Base-by-base conservation (phyloP, 2,329 filamentous ascomycete genomes). In the Epichloe gansuensis region DNA sequence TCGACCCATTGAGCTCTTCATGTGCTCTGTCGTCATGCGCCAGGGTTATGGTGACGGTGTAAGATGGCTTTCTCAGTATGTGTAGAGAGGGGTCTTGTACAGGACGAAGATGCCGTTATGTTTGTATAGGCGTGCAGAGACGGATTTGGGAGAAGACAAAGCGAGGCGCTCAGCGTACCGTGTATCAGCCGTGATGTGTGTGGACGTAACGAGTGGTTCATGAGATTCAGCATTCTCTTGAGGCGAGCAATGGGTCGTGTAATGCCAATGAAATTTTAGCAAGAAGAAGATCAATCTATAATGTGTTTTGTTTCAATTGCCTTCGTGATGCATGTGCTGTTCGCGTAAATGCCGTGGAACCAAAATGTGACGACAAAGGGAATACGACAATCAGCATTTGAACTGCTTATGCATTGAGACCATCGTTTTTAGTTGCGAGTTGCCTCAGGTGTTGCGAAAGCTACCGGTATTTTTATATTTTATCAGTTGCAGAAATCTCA, bases 11-110 rank as follows among this genome's bases (percentile, higher is more conserved):
- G 93, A 98, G 79, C 82, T 97, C 58, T 97, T 97, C 73, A 95
- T 98, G 93, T 97, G 91, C 81, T 95, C 88, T 63, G 91, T 97
- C 61, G 91, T 97, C 57, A 95, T 96, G 89, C 82, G 91, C 71
- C 91, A 97, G 77, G 93, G 87, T 60, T 95, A 95, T 69, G 88
- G 88, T 52, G 90, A 95, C 63, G 90, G 80, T 63, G 91, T 95
- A 72, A 82, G 88, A 74, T 95, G 89, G 90, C 72, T 95, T 72
- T 88, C 88, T 53, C 89, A 94, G 77, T 95, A 94, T 67, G 88
- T 94, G 67, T 94, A 85, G 75, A 15, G 54, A 46, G 1, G 21
- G 9, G 15, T 31, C 37, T 35, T 17, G 11, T 21, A 25, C 17
- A 47, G 44, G 38, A 42, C n/a, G 50, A 23, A 3, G 38, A 23